Conservation (phyloP, 2,329 filamentous ascomycete species). For the Drechslerella coelobrocha region DNA sequence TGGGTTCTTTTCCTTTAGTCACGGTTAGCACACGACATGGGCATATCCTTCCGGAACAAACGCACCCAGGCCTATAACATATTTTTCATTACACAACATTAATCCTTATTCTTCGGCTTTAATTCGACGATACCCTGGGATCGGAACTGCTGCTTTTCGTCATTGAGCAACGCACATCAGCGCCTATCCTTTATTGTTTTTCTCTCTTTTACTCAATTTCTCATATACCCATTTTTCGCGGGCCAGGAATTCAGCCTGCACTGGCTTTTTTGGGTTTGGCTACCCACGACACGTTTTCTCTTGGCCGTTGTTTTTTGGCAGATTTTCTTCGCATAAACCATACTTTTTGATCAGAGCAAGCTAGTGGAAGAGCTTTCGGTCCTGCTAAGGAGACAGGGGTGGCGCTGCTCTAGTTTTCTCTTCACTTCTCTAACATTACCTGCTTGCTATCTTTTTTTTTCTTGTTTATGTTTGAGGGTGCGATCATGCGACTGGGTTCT, state of each 20-base stretch:
- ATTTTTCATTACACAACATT: slow-evolving; percentile 50
- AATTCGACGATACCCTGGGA: slow-evolving; percentile 43
- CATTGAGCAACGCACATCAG: slow-evolving; percentile 41
- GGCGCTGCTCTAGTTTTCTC: slow-evolving; percentile 3
- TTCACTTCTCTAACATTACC: slow-evolving; percentile 27
- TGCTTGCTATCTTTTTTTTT: too few relatives aligned
- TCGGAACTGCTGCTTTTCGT: slow-evolving; percentile 36
- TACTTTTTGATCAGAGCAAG: slow-evolving; percentile 8
- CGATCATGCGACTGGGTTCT: slow-evolving; percentile 10
- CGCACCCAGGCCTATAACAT: slow-evolving; percentile 26
- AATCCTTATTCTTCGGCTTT: slow-evolving; percentile 41
- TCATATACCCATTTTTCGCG: slow-evolving; percentile 10
- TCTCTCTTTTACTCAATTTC: slow-evolving; percentile 18
- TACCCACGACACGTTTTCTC: slow-evolving; percentile 30
- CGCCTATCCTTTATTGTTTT: slow-evolving; percentile 19
- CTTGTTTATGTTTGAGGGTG: background rate
- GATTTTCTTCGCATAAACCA: slow-evolving; percentile 13
- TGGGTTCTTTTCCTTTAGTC: slow-evolving; percentile 3
- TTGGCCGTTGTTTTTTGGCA: slow-evolving; percentile 15
- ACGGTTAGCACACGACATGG: slow-evolving; percentile 39
- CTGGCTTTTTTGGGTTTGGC: background rate
- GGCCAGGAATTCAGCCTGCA: background rate
- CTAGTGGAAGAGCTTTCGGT: slow-evolving; percentile 24
- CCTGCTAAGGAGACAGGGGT: slow-evolving; percentile 4
- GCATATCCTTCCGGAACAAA: slow-evolving; percentile 18